Percentiles rank a stretch among this genome's conserved stretches.
Conservation (phyloP, 164 flowering plant species). For the Vitis rotundifolia region DNA sequence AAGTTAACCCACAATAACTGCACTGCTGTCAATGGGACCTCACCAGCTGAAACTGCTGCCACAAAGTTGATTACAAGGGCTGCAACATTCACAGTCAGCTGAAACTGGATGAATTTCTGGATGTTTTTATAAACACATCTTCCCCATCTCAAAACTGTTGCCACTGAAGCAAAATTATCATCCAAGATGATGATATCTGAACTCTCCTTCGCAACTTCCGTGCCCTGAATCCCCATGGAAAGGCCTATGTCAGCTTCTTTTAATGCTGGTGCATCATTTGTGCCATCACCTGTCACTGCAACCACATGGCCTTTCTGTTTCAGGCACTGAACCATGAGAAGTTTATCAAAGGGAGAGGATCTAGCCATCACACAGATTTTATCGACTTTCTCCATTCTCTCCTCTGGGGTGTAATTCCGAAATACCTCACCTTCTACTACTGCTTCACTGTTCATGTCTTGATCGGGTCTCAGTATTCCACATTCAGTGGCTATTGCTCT, state of each 20-base stretch:
- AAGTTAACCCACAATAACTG: slow-evolving; percentile 76
- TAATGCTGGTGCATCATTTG: slow-evolving; percentile 64
- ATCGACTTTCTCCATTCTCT: slow-evolving; percentile 46
- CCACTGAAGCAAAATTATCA: slow-evolving; percentile 58
- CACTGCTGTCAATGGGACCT: slow-evolving; percentile 59
- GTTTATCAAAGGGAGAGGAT: slow-evolving; percentile 71
- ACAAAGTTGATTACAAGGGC: slow-evolving; percentile 62
- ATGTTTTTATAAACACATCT: slow-evolving; percentile 65
- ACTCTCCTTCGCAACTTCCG: slow-evolving; percentile 74
- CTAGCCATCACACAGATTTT: slow-evolving; percentile 66
- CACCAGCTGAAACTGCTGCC: slow-evolving; percentile 61
- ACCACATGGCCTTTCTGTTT: slow-evolving; percentile 67
- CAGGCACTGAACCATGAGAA: slow-evolving; percentile 61
- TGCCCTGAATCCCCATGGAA: slow-evolving; percentile 69
- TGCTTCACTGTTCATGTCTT: slow-evolving; percentile 20
- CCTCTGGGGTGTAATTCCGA: slow-evolving; percentile 40
- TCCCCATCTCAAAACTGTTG: slow-evolving; percentile 55
- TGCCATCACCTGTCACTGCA: slow-evolving; percentile 73
- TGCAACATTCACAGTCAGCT: slow-evolving; percentile 64
- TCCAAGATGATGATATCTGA: slow-evolving; percentile 67
- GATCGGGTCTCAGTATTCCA: slow-evolving; percentile 41
- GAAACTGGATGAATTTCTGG: slow-evolving; percentile 77
- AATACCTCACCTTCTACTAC: slow-evolving; percentile 58
- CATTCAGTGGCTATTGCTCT: slow-evolving; percentile 66
- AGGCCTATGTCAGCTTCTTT: slow-evolving; percentile 67